Evolutionary conservation across 164 flowering plant genomes (phyloP), one percentile per base, ranked within the genome.

Genomic region (Sextonia rubra): DNA sequence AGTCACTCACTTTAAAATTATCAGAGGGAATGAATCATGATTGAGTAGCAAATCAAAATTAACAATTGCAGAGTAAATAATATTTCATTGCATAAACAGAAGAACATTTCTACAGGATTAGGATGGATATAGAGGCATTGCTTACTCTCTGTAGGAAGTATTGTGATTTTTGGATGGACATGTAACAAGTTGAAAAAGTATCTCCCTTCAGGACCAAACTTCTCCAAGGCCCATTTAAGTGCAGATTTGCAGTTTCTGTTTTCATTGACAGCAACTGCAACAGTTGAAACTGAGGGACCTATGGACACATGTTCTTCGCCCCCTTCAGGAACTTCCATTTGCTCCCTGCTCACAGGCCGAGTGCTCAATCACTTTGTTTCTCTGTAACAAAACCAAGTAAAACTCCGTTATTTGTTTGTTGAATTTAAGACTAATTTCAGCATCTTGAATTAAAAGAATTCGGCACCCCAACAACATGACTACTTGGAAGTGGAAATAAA

Each of bases 201-300:
- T 25, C 72, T 79, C 48, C 85, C 92, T 76, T 86, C 89, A 1
- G 89, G 80, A 77, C 76, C 69, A 70, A 94, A 89, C 72, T 89
- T 92, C 4, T 90, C 87, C 80, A 94, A 67, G 26, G 98, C 96
- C 98, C 98, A 94, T 47, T 64, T 74, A 64, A 94, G 75, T 3
- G 90, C 79, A 74, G 80, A 73, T 73, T 85, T 86, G 85, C 90
- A 85, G 65, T 80, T 89, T 66, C 66, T 82, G 49, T 80, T 85
- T 47, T 90, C 93, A 74, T 76, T 85, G 61, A 91, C 77, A 62
- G 96, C 96, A 68, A 91, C 69, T 2, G 80, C 90, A 29, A 89
- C 87, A 6, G 76, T 82, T 20, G 69, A 71, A 74, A 81, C 62
- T 15, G 77, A 66, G 3, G 76, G 70, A 64, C 74, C 66, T 12